Evolutionary conservation across 2,329 filamentous ascomycete species (phyloP), one percentile per base, ranked within the genome.

Genomic region (Aspergillus pseudotamarii): DNA sequence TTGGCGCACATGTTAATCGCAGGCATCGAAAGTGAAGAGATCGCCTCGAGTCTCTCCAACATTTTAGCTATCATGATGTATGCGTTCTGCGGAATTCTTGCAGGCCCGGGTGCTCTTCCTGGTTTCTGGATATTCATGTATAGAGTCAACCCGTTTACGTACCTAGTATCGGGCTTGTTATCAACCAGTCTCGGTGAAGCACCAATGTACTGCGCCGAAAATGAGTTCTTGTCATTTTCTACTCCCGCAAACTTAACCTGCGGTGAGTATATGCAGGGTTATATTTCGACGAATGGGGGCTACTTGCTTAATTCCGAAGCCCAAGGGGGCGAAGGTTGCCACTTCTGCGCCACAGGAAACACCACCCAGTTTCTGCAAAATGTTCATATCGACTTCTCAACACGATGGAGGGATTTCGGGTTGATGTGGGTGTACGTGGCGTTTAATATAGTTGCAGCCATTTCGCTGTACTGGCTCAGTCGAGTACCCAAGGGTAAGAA

Each of bases 1-100:
- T 92, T 92, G 68, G 87, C 89, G 0, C 86, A 91, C 66, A 87
- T 92, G 84, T 83, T 86, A 30, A 90, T 92, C 61, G 86, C 88
- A 11, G 64, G 61, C 4, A 16, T 66, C n/a, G 56, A 45, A 1
- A 63, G 45, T 11, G 57, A 36, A 8, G 58, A 64, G 19, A 32
- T 59, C 2, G 64, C 61, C 16, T 61, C 58, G 6, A 57, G 55
- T 14, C 10, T 66, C 8, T 55, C 56, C 4, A 66, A 61, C 16
- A 59, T 66, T 6, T 32, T 64, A 0, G 55, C 51, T 21, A 59
- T 64, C n/a, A 61, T 68, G 46, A 41, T 58, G 21, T 61, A 62
- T 34, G 57, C 60, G 14, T 68, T 68, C 48, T 64, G 63, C 60
- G 62, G 64, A 23, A 65, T 67, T 28, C 60, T 67, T 48, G 58